phyloP scores from a whole-genome alignment of 331 rosid species.

The Pyracantha coccinea region DNA sequence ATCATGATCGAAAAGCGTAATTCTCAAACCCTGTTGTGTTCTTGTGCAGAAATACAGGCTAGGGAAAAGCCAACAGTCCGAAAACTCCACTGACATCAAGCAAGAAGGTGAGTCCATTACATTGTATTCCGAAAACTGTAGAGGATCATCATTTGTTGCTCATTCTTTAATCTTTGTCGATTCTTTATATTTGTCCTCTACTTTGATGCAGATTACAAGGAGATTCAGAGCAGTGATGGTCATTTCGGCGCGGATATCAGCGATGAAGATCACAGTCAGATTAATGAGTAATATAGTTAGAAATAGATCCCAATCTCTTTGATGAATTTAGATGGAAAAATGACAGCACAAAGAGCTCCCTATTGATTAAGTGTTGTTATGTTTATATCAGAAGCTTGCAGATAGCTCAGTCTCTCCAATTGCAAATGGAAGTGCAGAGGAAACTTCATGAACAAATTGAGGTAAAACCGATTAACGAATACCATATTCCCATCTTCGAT shows the following conservation, averaged over 20 bases:
- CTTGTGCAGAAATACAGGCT: slow-evolving; percentile 72
- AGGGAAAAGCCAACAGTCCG: slow-evolving; percentile 67
- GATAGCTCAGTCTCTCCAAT: slow-evolving; percentile 67
- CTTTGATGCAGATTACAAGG: slow-evolving; percentile 38
- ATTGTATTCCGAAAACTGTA: neutral
- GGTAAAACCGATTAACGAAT: slow-evolving; percentile 30
- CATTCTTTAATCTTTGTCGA: neutral
- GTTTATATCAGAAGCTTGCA: slow-evolving; percentile 44
- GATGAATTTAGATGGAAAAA: slow-evolving; percentile 5
- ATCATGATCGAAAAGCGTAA: neutral
- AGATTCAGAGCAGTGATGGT: slow-evolving; percentile 42
- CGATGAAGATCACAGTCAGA: slow-evolving; percentile 39
- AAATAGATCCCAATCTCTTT: slow-evolving; percentile 20
- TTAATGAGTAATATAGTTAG: slow-evolving; percentile 59
- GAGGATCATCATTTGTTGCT: neutral
- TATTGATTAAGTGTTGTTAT: slow-evolving; percentile 22
- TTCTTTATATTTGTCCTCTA: neutral
- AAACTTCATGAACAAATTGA: slow-evolving; percentile 77
- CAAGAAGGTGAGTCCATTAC: slow-evolving; percentile 45
- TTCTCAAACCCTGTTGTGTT: slow-evolving; percentile 11
- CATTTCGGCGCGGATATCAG: slow-evolving; percentile 40
- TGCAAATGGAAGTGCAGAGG: slow-evolving; percentile 82
- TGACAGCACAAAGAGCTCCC: slow-evolving; percentile 15
- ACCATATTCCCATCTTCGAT: neutral
- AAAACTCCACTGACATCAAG: slow-evolving; percentile 40